Percentiles rank a stretch among this genome's conserved stretches.
Conservation (phyloP, 352 stramenopile genomes). For the Phytophthora pinifolia region DNA sequence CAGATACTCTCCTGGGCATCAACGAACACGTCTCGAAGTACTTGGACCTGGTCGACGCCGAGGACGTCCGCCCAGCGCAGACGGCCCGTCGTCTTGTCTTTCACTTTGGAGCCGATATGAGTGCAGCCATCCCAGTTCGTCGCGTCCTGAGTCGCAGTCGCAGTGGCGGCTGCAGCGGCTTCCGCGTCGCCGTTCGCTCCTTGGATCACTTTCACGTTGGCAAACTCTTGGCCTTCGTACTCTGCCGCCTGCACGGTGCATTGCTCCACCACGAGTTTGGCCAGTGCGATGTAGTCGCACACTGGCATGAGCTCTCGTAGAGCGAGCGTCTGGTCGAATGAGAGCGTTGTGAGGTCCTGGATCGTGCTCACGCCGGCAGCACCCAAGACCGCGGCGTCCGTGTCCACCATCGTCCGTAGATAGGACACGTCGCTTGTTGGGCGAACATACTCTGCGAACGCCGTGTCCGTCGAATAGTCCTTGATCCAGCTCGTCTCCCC, state of each 20-base stretch:
- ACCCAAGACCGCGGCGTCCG: slow-evolving; percentile 55
- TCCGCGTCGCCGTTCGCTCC: slow-evolving; percentile 17
- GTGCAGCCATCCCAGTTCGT: slow-evolving; percentile 61
- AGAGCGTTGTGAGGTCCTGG: slow-evolving; percentile 65
- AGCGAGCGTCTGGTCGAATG: slow-evolving; percentile 49
- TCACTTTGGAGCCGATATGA: slow-evolving; percentile 45
- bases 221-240: slow-evolving; percentile 53
- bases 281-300: slow-evolving; percentile 71
- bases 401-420: slow-evolving; percentile 49
- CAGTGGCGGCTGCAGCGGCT: slow-evolving; percentile 7
- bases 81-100: slow-evolving; percentile 41
- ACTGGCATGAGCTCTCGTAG: slow-evolving; percentile 60
- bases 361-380: slow-evolving; percentile 74
- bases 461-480: slow-evolving; percentile 45
- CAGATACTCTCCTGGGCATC: slow-evolving; percentile 68
- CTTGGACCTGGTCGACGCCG: slow-evolving; percentile 62
- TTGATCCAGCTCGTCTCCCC: slow-evolving; percentile 35
- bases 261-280: slow-evolving; percentile 53
- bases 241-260: slow-evolving; percentile 48
- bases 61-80: slow-evolving; percentile 62
- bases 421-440: slow-evolving; percentile 48
- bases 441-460: slow-evolving; percentile 42
- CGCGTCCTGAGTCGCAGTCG: slow-evolving; percentile 18
- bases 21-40: slow-evolving; percentile 63
- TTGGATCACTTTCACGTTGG: slow-evolving; percentile 42